Conservation (phyloP, 2,329 filamentous ascomycete genomes). For the Pseudocercospora eumusae region DNA sequence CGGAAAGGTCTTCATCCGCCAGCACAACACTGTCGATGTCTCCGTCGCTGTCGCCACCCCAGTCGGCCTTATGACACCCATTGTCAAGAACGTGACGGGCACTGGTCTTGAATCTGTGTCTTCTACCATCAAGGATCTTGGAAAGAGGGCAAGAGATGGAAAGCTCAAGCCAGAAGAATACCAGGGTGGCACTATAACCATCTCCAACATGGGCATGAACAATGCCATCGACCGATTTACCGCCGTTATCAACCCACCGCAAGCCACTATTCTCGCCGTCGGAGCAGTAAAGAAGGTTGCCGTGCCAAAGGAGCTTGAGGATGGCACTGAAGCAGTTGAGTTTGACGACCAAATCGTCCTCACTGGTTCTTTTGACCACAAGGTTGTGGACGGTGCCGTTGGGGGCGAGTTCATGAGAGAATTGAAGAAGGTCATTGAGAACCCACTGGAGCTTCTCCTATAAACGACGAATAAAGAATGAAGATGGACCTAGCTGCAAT, state of each 20-base stretch:
- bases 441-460: constrained; percentile 90
- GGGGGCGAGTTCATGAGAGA: constrained; percentile 96
- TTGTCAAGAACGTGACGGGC: constrained; percentile 84
- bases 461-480: constrained; percentile 49
- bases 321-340: constrained; percentile 70
- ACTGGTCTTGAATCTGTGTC: constrained; percentile 90
- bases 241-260: constrained; percentile 97
- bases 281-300: constrained; percentile 96
- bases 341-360: constrained; percentile 98
- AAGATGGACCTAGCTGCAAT: neutral
- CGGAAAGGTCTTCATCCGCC: constrained; percentile 77
- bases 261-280: constrained; percentile 91
- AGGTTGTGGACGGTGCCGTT: constrained; percentile 94
- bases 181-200: constrained; percentile 98
- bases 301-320: constrained; percentile 79
- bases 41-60: constrained; percentile 95
- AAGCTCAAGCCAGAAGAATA: constrained; percentile 99
- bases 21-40: constrained; percentile 91
- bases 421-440: constrained; percentile 97
- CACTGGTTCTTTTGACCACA: constrained; percentile 97
- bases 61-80: constrained; percentile 92
- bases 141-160: constrained; percentile 91
- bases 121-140: constrained; percentile 87
- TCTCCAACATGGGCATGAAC: constrained; percentile 99
- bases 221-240: constrained; percentile 93